These are phyloP conservation scores for Cornus kousa DNA, from an alignment of 148 eudicot genomes.

Conservation along the genomic window DNA sequence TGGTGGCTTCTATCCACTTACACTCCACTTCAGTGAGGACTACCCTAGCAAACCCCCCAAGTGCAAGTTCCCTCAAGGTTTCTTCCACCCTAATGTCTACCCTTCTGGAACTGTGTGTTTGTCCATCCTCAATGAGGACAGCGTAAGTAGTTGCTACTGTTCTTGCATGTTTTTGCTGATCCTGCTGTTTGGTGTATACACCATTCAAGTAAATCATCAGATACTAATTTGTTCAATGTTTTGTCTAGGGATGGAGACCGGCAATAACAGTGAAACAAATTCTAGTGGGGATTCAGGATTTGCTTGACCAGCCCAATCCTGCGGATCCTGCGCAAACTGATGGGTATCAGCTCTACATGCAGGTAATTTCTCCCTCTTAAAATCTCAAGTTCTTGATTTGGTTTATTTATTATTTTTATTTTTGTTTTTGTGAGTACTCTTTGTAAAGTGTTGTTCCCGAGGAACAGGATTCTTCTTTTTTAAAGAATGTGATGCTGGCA, in stretches of 20 bases:
- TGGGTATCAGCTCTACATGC: conserved; percentile 38
- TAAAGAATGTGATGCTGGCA: neutral
- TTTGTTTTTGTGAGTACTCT: too few species aligned
- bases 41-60: conserved; percentile 68
- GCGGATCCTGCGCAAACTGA: conserved; percentile 53
- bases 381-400: neutral
- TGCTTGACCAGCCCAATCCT: conserved; percentile 54
- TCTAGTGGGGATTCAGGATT: conserved; percentile 55
- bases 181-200: neutral
- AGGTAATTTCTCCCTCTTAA: conserved; percentile 13
- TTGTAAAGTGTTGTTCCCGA: neutral
- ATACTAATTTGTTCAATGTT: neutral
- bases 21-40: conserved; percentile 49
- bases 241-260: conserved; percentile 54
- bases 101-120: conserved; percentile 62
- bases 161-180: neutral
- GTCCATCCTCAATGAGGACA: conserved; percentile 54
- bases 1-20: conserved; percentile 50
- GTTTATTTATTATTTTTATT: neutral
- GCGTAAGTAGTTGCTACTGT: conserved; percentile 31
- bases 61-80: conserved; percentile 56
- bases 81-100: conserved; percentile 60
- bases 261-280: conserved; percentile 63
- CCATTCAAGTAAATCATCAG: neutral
- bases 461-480: neutral